phyloP scores from a whole-genome alignment of 1,284 basidiomycete genomes.

The Puccinia brachypodii region DNA sequence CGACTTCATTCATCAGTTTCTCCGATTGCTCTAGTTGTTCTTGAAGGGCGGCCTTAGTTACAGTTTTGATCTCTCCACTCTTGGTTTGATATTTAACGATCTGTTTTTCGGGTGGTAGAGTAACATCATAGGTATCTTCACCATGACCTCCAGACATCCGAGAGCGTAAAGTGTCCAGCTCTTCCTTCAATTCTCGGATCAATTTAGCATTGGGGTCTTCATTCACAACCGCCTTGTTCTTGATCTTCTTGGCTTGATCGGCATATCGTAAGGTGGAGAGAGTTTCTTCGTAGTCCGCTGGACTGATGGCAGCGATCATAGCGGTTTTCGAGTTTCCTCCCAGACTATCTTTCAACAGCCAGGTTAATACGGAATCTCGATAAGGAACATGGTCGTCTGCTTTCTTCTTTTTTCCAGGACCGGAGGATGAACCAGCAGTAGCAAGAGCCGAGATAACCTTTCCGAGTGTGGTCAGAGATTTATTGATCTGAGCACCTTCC shows the following conservation, averaged over 20 bases:
- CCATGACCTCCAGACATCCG: conserved; percentile 52
- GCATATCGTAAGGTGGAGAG: conserved; percentile 92
- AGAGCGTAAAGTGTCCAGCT: conserved; percentile 67
- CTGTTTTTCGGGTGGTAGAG: conserved; percentile 87
- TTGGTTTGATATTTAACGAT: conserved; percentile 92
- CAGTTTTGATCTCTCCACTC: conserved; percentile 88
- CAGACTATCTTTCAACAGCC: conserved; percentile 61
- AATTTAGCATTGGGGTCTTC: conserved; percentile 99
- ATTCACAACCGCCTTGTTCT: conserved; percentile 98
- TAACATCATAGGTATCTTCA: conserved; percentile 82
- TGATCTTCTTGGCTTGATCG: conserved; percentile 97
- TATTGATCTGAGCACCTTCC: conserved; percentile 57
- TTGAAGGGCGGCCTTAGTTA: conserved; percentile 93
- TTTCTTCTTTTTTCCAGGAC: conserved; percentile 73
- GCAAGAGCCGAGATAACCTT: conserved; percentile 55
- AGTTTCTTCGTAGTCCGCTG: conserved; percentile 97
- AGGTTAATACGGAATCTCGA: conserved; percentile 61
- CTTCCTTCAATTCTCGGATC: conserved; percentile 96
- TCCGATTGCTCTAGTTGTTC: conserved; percentile 95
- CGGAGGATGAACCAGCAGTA: conserved; percentile 78
- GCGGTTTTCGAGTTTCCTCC: conserved; percentile 58
- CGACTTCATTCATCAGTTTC: conserved; percentile 92
- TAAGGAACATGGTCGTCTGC: conserved; percentile 67
- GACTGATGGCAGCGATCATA: conserved; percentile 89
- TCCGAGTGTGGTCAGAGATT: conserved; percentile 52